phyloP scores from a whole-genome alignment of 139 green algal species.

The Picochlorum costavermella region DNA sequence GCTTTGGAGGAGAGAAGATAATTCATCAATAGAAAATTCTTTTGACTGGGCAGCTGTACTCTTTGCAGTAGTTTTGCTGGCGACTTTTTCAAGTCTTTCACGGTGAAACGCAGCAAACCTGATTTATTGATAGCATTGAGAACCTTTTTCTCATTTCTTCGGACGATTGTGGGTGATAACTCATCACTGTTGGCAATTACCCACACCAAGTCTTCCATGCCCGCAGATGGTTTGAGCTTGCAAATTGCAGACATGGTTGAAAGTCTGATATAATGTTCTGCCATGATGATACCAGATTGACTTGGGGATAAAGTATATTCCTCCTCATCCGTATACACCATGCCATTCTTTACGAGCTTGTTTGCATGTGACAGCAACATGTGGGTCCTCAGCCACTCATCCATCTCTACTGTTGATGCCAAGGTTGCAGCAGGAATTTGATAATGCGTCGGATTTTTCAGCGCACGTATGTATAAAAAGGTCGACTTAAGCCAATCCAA shows the following conservation, averaged over 20 bases:
- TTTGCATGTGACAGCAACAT: conserved; percentile 44
- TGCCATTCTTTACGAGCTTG: conserved; percentile 46
- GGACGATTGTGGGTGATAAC: conserved; percentile 23
- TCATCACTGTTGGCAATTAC: conserved; percentile 51
- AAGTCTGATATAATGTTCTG: conserved; percentile 64
- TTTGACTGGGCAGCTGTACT: conserved; percentile 46
- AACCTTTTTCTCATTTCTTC: conserved; percentile 26
- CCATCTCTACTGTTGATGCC: no score
- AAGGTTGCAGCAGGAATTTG: conserved; percentile 16
- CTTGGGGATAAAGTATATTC: conserved; percentile 39
- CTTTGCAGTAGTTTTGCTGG: conserved; percentile 50
- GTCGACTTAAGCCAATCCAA: conserved; percentile 70
- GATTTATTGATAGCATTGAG: conserved; percentile 10
- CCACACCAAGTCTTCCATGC: conserved; percentile 51
- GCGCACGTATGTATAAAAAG: conserved; percentile 69
- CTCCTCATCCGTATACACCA: conserved; percentile 54
- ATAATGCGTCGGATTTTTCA: conserved; percentile 30
- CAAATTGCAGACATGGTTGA: conserved; percentile 60
- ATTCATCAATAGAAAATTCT: conserved; percentile 78
- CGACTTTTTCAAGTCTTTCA: conserved; percentile 38
- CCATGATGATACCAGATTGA: conserved; percentile 61
- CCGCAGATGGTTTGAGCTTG: conserved; percentile 11
- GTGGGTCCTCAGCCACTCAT: conserved; percentile 13
- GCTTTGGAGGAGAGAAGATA: conserved; percentile 48
- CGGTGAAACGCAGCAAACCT: conserved; percentile 31